phyloP scores from a whole-genome alignment of 129 eudicot species.

The Lactuca sativa region DNA sequence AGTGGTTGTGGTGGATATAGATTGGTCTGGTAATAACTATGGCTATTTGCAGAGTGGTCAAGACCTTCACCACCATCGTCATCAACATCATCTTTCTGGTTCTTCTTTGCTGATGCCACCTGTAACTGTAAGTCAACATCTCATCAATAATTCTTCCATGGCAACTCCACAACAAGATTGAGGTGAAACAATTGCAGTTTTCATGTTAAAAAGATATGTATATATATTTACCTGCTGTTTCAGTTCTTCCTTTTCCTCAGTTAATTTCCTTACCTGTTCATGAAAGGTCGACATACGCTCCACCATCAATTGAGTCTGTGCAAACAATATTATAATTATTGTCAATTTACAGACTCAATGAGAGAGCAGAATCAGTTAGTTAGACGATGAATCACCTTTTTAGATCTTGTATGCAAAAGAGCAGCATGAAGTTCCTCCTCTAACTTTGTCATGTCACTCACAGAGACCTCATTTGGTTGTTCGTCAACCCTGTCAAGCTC shows the following conservation, averaged over 20 bases:
- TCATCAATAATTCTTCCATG: no score
- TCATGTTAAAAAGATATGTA: no score
- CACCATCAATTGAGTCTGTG: background rate
- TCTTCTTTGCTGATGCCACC: background rate
- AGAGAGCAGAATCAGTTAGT: no score
- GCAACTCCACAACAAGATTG: no score
- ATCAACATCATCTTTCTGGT: background rate
- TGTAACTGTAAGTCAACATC: background rate
- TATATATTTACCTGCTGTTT: conserved; percentile 2
- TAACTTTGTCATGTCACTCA: conserved; percentile 37
- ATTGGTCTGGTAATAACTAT: background rate
- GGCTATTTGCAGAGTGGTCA: background rate
- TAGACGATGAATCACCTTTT: conserved; percentile 29
- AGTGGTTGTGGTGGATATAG: background rate
- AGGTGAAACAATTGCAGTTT: no score
- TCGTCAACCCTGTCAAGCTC: conserved; percentile 33
- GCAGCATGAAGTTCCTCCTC: conserved; percentile 48
- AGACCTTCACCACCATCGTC: background rate
- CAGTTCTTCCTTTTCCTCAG: conserved; percentile 3
- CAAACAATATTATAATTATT: background rate
- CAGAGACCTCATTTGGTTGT: conserved; percentile 32
- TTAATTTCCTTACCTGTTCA: conserved; percentile 3
- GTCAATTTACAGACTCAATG: no score
- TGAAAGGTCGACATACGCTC: background rate
- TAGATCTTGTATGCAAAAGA: conserved; percentile 40